Base-by-base conservation (phyloP, 306 rosid genomes). In the Cicer arietinum region DNA sequence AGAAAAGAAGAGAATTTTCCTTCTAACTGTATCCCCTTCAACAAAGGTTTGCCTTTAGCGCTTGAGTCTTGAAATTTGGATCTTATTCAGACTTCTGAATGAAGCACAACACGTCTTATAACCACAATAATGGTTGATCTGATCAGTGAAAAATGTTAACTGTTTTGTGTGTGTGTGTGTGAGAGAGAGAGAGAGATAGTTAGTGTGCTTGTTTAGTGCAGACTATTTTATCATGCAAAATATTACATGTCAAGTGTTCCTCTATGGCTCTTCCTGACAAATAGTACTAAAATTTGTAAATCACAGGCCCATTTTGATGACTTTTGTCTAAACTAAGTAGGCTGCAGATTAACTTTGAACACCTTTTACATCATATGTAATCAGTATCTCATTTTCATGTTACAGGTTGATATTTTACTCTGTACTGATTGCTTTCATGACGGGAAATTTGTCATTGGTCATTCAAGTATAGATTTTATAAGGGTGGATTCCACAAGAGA, bases 391-490 rank as follows among this genome's bases (percentile, higher is more conserved):
- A 12, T 83, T 84, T 68, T 76, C 39, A 14, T 83, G 70, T 79
- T 67, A 54, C 98, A 95, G 98, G 88, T 87, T 85, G 99, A 95
- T 80, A 81, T 82, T 73, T 78, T 89, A 77, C 88, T 95, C 42
- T 95, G 99, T 84, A 78, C 86, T 40, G 88, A 86, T 79, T 95
- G 99, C 91, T 92, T 90, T 84, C 90, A 88, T 77, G 99, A 88
- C 78, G 99, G 99, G 62, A 92, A 89, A 79, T 90, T 83, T 73
- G 93, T 95, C 62, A 68, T 69, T 65, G 96, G 99, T 77, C 99
- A 95, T 83, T 92, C 98, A 54, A 95, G 92, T 83, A 68, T 92
- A 78, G 98, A 95, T 80, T 92, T 95, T 80, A 39, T 81, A 41
- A 82, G 88, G 80, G 75, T 84, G 76, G 92, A 92, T 86, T 83